A percentile compares a stretch with the other conserved stretches of the same genome.
Conservation (phyloP, 495 filamentous ascomycete species). For the Evernia prunastri region DNA sequence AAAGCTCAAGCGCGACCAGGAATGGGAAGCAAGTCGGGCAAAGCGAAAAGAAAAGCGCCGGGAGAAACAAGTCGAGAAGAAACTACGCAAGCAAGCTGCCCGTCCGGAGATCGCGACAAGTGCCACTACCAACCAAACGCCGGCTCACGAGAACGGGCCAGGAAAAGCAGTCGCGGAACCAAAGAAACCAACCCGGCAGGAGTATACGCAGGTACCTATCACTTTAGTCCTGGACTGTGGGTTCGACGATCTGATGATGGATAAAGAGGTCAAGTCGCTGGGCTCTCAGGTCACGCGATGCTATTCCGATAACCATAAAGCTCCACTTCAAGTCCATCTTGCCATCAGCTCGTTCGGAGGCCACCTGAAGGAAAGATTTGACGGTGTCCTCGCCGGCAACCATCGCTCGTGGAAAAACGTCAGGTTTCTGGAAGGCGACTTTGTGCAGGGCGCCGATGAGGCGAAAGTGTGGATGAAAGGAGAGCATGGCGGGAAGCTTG, state of each 20-base stretch:
- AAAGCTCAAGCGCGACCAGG: conserved; percentile 56
- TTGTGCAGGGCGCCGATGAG: conserved; percentile 52
- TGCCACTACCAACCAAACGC: conserved; percentile 32
- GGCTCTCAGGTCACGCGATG: conserved; percentile 73
- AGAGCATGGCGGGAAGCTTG: conserved; percentile 44
- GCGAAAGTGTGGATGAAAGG: conserved; percentile 55
- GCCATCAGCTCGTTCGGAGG: conserved; percentile 71
- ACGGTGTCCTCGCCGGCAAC: conserved; percentile 58
- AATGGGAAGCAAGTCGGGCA: conserved; percentile 62
- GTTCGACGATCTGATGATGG: conserved; percentile 83
- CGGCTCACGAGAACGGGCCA: conserved; percentile 36
- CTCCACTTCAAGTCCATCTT: conserved; percentile 59
- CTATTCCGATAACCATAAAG: conserved; percentile 77
- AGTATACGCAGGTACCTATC: conserved; percentile 56
- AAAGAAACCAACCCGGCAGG: conserved; percentile 29
- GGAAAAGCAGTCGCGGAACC: conserved; percentile 32
- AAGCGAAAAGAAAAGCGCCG: conserved; percentile 65
- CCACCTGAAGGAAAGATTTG: conserved; percentile 68
- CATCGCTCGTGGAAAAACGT: conserved; percentile 76
- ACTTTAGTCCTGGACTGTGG: conserved; percentile 83
- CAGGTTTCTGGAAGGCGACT: conserved; percentile 62
- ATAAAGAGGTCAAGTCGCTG: conserved; percentile 75
- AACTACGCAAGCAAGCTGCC: conserved; percentile 48
- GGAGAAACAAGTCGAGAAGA: conserved; percentile 60
- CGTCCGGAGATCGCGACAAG: conserved; percentile 29